These are phyloP conservation scores for Tulasnella sp. DNA, from an alignment of 768 basidiomycete species.

Conservation along the genomic window DNA sequence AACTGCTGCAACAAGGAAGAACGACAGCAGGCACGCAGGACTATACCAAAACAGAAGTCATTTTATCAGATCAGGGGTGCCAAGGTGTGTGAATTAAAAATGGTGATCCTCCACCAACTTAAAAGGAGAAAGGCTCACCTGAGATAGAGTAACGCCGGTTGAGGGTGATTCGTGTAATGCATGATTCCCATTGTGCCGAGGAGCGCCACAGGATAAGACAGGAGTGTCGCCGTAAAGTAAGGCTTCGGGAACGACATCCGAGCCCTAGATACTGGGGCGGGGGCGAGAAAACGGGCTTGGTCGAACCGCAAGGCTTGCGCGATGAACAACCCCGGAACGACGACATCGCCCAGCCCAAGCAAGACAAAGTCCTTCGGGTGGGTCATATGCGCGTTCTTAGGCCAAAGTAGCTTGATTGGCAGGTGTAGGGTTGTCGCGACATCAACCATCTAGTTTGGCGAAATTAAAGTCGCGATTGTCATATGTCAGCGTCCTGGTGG, in stretches of 20 bases:
- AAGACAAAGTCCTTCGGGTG: constrained; percentile 46
- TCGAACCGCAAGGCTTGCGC: constrained; percentile 89
- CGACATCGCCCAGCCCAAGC: constrained; percentile 91
- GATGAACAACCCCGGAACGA: constrained; percentile 69
- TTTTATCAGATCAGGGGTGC: constrained; percentile 26
- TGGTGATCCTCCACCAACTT: not conserved
- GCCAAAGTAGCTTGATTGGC: constrained; percentile 92
- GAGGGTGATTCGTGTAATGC: constrained; percentile 74
- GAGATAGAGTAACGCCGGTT: constrained; percentile 92
- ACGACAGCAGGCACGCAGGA: constrained; percentile 76
- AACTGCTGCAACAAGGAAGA: constrained; percentile 58
- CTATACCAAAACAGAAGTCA: constrained; percentile 29
- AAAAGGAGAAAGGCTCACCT: constrained; percentile 52
- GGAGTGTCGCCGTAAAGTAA: constrained; percentile 72
- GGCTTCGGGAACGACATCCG: constrained; percentile 58
- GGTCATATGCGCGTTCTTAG: constrained; percentile 73
- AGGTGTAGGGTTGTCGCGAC: constrained; percentile 89
- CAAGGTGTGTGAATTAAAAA: constrained; percentile 20
- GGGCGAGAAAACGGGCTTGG: constrained; percentile 51
- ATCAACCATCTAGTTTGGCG: constrained; percentile 74
- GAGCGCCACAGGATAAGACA: constrained; percentile 76
- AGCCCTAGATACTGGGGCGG: constrained; percentile 72
- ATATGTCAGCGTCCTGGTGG: constrained; percentile 17
- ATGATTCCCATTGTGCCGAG: constrained; percentile 79
- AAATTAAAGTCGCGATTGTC: constrained; percentile 29